Percentiles rank a stretch among this genome's conserved stretches.
Conservation (phyloP, 2,329 filamentous ascomycete species). For the Dryadomyces sulphureus region DNA sequence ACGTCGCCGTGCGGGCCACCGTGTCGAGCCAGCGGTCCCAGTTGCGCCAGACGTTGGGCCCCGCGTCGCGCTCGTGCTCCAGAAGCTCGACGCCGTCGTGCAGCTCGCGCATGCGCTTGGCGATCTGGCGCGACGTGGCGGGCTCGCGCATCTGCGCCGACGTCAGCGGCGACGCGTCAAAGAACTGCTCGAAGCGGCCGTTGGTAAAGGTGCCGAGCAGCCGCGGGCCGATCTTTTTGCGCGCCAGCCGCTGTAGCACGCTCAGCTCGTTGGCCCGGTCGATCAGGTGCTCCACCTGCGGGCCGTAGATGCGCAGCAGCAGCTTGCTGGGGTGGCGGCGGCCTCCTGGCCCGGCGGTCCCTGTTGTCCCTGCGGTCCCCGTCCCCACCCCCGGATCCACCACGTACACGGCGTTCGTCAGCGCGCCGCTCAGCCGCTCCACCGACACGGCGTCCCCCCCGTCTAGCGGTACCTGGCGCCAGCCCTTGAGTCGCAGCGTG, state of each 20-base stretch:
- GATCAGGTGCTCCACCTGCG: constrained; percentile 89
- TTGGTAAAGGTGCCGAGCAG: constrained; percentile 87
- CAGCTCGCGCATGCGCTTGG: constrained; percentile 92
- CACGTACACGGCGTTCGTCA: constrained; percentile 95
- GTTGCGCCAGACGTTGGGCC: constrained; percentile 76
- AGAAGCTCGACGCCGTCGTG: constrained; percentile 87
- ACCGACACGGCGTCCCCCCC: constrained; percentile 54
- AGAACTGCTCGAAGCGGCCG: constrained; percentile 89
- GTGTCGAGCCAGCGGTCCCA: constrained; percentile 84
- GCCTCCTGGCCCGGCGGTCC: constrained; percentile 12
- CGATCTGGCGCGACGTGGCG: constrained; percentile 80
- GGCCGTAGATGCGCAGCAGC: constrained; percentile 81
- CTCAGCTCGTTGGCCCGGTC: constrained; percentile 81
- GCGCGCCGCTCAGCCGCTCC: constrained; percentile 69
- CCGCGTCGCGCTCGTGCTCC: constrained; percentile 58
- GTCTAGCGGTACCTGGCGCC: constrained; percentile 68
- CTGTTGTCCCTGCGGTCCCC: neutral
- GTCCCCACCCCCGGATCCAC: constrained; percentile 27
- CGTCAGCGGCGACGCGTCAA: constrained; percentile 71
- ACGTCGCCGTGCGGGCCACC: constrained; percentile 43
- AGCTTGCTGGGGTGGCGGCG: constrained; percentile 44
- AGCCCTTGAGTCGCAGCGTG: constrained; percentile 79
- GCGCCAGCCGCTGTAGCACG: constrained; percentile 71
- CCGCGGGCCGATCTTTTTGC: constrained; percentile 85
- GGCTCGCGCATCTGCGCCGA: constrained; percentile 61